Base-by-base conservation (phyloP, 2,329 filamentous ascomycete genomes). In the Lasiodiplodia theobromae region DNA sequence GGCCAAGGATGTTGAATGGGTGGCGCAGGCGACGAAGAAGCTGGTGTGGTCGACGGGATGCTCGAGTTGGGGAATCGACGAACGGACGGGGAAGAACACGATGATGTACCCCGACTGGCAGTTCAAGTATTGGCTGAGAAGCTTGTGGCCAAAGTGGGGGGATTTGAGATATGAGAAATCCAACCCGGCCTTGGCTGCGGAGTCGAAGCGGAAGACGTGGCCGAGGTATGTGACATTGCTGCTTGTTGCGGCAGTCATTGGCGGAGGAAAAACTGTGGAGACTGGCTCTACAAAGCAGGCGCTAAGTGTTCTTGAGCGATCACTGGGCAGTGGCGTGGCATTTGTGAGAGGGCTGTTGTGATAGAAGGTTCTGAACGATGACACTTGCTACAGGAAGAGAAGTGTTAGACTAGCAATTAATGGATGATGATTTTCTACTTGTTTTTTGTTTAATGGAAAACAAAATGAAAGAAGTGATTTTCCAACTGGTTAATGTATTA, bases 101-200 rank as follows among this genome's bases (percentile, higher is more conserved):
- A 83, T 83, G 72, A 84, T 86, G 79, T 87, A 85, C 70, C 85
- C 84, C 0, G 82, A 85, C 58, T 86, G 81, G 78, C 83, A 86
- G 72, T 85, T 80, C 67, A 75, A 77, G 64, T 86, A 81, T 69
- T 86, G 84, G 83, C 66, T 80, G 21, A 73, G 84, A 16, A 86
- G 82, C 66, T 71, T 86, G 1, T 85, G 85, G 66, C 76, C 82
- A 51, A 73, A 74, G 1, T 79, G 74, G 72, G 68, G 70, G 2
- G 82, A 84, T 53, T 81, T 84, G 68, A 69, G 76, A 5, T 80
- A 78, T 68, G 71, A 69, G 8, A 72, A 75, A 57, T 73, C 71
- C 34, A 66, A 66, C 62, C 74, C 68, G 3, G 73, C 73, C 6
- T 60, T 66, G 25, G 72, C 72, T n/a, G 34, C 14, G 28, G 53